Base-by-base conservation (phyloP, 345 rosid species). In the Brassica nigra region DNA sequence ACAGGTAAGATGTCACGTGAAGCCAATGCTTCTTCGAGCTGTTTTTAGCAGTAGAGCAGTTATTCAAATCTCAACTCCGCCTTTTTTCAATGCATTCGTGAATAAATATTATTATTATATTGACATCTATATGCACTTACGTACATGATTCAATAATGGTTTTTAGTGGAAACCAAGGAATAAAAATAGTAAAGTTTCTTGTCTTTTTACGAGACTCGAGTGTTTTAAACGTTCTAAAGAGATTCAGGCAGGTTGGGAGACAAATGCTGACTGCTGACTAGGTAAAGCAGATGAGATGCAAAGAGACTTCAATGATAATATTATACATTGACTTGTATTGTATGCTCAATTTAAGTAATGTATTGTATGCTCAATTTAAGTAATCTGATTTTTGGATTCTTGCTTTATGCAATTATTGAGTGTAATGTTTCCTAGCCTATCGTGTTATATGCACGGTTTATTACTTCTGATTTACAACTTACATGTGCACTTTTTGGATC, bases 1-100 rank as follows among this genome's bases (percentile, higher is more conserved):
- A 71, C 76, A 78, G 73, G n/a, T 14, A 59, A 58, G 54, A 66
- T 58, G 77, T 73, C 73, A 78, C 82, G 82, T 57, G 82, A 66
- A 78, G 62, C n/a, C 77, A 72, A 78, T 78, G 77, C 81, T 55
- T 54, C 11, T 71, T 28, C 71, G 5, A 27, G 37, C 80, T 77
- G 54, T 69, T 69, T 69, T n/a, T 63, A 67, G 39, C 71, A 72
- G 77, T 70, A 6, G 73, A 55, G 81, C 65, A 66, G 73, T 71
- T 30, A 78, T 39, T 73, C 62, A 78, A 78, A 78, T 72, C 77
- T 72, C 76, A 55, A 55, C 59, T 78, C 27, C 36, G 31, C 4
- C 15, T 49, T 52, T 36, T 54, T 29, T 33, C 27, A 72, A 72
- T 72, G 66, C 57, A 63, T 75, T 54, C 54, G 31, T 75, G 49